Conservation (phyloP, 2,329 filamentous ascomycete genomes). For the Paecilomyces sp. region DNA sequence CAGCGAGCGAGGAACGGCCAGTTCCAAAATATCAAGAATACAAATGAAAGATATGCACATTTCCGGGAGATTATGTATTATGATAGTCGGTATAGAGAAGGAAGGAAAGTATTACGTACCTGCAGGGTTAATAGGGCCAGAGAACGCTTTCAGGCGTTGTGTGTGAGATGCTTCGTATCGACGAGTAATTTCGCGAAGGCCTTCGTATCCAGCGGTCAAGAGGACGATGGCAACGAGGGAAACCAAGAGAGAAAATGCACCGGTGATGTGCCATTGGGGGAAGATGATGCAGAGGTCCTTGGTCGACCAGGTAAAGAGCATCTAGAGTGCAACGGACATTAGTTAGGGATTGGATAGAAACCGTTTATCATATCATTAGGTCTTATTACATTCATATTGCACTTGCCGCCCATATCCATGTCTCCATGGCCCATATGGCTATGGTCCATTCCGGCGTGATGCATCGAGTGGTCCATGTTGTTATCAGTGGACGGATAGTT, state of each 20-base stretch:
- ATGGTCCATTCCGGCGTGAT: conserved; percentile 28
- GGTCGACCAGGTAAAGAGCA: conserved; percentile 97
- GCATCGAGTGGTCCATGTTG: conserved; percentile 32
- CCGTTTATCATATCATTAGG: background rate
- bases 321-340: conserved; percentile 47
- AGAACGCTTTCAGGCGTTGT: conserved; percentile 45
- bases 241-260: conserved; percentile 65
- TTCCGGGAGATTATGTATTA: background rate
- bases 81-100: conserved; percentile 1
- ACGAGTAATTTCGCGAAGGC: conserved; percentile 67
- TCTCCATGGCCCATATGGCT: conserved; percentile 49
- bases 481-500: background rate
- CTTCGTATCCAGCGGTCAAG: conserved; percentile 89
- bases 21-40: background rate
- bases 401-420: conserved; percentile 58
- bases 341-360: conserved; percentile 1
- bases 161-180: conserved; percentile 60
- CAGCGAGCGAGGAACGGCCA: conserved; percentile 4
- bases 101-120: conserved; percentile 21
- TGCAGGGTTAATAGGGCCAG: conserved; percentile 13
- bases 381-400: conserved; percentile 78
- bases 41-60: background rate
- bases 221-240: conserved; percentile 77
- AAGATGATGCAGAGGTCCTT: conserved; percentile 95
- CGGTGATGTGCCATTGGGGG: conserved; percentile 77